Conservation (phyloP, 495 filamentous ascomycete species). For the Pseudomonodictys pantanalensis region DNA sequence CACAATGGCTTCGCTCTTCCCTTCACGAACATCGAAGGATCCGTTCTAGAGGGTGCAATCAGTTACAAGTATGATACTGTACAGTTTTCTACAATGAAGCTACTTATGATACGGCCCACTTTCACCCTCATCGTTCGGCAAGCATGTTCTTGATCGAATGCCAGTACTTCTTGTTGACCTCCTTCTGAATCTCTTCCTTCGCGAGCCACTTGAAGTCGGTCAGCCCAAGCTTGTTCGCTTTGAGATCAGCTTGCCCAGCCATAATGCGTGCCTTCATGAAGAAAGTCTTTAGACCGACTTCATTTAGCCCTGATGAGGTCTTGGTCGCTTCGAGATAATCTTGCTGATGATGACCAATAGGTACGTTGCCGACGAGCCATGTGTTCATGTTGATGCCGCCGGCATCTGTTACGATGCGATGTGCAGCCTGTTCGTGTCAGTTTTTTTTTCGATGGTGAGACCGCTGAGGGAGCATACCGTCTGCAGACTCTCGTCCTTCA, state of each 20-base stretch:
- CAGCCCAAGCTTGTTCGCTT: conserved; percentile 65
- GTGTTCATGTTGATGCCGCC: conserved; percentile 97
- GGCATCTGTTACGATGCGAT: conserved; percentile 68
- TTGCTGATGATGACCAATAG: conserved; percentile 72
- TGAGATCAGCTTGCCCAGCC: conserved; percentile 87
- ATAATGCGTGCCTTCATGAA: conserved; percentile 95
- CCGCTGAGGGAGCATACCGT: conserved; percentile 56
- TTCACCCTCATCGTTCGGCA: conserved; percentile 56
- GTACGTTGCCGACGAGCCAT: conserved; percentile 90
- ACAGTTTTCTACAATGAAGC: conserved; percentile 7
- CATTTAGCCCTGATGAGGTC: conserved; percentile 39
- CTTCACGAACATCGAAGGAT: too few species aligned
- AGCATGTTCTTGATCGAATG: conserved; percentile 75
- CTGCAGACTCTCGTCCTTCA: conserved; percentile 73
- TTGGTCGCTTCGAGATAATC: conserved; percentile 44
- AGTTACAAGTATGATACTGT: too few species aligned
- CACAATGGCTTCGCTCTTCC: too few species aligned
- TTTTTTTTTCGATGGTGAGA: not conserved
- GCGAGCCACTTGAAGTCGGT: conserved; percentile 89
- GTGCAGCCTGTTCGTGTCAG: conserved; percentile 62
- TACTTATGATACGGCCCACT: not conserved
- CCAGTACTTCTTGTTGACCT: conserved; percentile 64
- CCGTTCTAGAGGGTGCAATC: too few species aligned
- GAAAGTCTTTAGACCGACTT: conserved; percentile 74
- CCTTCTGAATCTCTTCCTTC: conserved; percentile 75